Percentiles rank a stretch among this genome's conserved stretches.
Conservation (phyloP, 306 rosid species). For the Prunus davidiana region DNA sequence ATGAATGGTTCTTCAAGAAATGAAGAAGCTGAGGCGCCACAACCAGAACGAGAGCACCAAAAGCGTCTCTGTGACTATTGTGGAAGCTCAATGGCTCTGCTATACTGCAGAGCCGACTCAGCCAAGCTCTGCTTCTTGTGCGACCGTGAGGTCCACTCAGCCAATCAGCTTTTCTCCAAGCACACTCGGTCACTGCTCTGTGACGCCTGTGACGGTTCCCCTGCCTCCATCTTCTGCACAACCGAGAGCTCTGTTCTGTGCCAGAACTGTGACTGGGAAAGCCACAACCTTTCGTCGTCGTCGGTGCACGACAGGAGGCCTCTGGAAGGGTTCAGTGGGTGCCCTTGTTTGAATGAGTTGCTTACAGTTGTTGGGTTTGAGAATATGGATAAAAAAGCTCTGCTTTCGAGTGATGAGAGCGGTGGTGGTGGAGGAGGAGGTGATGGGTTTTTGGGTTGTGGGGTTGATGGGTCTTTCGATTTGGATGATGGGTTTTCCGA, state of each 20-base stretch:
- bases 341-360: conserved; percentile 60
- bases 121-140: conserved; percentile 84
- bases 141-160: conserved; percentile 76
- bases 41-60: background rate
- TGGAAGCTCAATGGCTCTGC: conserved; percentile 46
- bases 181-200: conserved; percentile 78
- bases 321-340: conserved; percentile 68
- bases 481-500: conserved; percentile 40
- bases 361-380: conserved; percentile 53
- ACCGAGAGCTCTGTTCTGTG: conserved; percentile 68
- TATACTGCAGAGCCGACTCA: conserved; percentile 85
- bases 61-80: conserved; percentile 62
- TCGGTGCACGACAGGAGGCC: conserved; percentile 64
- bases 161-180: conserved; percentile 79
- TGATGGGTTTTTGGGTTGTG: conserved; percentile 32
- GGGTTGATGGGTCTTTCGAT: conserved; percentile 17
- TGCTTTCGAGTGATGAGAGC: conserved; percentile 30
- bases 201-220: conserved; percentile 57
- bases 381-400: conserved; percentile 48
- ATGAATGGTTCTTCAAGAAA: conserved; percentile 28
- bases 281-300: conserved; percentile 39
- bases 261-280: conserved; percentile 92
- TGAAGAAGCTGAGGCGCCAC: background rate
- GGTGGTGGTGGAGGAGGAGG: background rate
- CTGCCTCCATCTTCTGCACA: conserved; percentile 82